A percentile compares a stretch with the other conserved stretches of the same genome.
Conservation (phyloP, 306 rosid species). For the Rubus idaeus region DNA sequence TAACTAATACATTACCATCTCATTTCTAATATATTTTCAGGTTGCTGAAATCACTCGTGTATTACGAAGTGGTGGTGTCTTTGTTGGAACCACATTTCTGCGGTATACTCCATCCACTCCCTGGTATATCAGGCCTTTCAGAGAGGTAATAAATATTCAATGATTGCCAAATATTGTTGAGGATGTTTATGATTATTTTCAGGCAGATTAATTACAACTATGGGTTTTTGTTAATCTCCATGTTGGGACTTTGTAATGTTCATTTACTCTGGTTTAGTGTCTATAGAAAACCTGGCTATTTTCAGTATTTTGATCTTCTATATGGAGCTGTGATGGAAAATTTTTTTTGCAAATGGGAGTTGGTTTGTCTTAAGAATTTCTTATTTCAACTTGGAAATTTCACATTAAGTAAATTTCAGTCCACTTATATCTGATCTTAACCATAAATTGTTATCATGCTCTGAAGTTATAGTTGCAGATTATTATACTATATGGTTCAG, state of each 20-base stretch:
- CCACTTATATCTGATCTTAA: background rate
- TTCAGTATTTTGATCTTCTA: background rate
- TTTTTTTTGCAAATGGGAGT: background rate
- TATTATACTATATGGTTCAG: constrained; percentile 7
- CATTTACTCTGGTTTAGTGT: background rate
- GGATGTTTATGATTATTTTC: constrained; percentile 13
- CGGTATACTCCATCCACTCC: constrained; percentile 69
- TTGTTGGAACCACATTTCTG: constrained; percentile 90
- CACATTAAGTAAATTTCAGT: background rate
- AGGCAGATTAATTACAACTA: background rate
- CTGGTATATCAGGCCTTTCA: constrained; percentile 42
- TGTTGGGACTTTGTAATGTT: constrained; percentile 1
- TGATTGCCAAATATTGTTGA: background rate
- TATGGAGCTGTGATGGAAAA: background rate
- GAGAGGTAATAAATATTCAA: constrained; percentile 49
- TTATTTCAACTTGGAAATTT: background rate
- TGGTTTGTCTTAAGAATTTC: background rate
- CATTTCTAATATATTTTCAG: constrained; percentile 34
- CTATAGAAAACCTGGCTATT: background rate
- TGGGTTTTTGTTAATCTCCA: background rate
- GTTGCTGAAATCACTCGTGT: constrained; percentile 76
- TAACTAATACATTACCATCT: constrained; percentile 15
- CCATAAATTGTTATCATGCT: background rate
- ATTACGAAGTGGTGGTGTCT: constrained; percentile 74
- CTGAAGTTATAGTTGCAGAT: background rate